Evolutionary conservation across 2,329 filamentous ascomycete genomes (phyloP).

Genomic region (Cryphonectria naterciae): DNA sequence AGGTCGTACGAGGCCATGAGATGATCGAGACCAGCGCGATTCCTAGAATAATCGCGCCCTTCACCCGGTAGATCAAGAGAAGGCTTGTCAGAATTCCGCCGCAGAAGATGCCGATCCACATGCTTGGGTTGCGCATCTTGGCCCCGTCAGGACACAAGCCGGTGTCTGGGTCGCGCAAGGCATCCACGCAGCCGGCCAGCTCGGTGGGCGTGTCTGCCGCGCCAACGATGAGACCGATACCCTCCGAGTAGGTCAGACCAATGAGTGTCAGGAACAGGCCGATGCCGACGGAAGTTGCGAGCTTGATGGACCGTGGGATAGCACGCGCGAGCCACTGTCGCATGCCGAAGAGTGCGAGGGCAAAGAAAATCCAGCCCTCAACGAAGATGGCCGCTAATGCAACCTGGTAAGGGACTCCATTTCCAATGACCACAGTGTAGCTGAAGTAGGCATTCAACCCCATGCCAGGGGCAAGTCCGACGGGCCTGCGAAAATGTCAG

Average conservation of each 20-base stretch:
- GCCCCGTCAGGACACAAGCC: slow-evolving; percentile 65
- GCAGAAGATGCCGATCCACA: slow-evolving; percentile 90
- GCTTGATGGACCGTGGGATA: slow-evolving; percentile 83
- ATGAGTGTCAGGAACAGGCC: slow-evolving; percentile 80
- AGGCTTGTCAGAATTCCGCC: slow-evolving; percentile 80
- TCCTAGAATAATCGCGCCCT: slow-evolving; percentile 82
- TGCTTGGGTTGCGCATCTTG: slow-evolving; percentile 81
- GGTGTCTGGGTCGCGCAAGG: slow-evolving; percentile 42
- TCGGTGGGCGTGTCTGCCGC: slow-evolving; percentile 70
- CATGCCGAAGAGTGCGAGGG: slow-evolving; percentile 76
- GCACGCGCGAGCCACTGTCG: slow-evolving; percentile 86
- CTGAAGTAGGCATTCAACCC: slow-evolving; percentile 88
- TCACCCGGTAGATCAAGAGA: slow-evolving; percentile 83
- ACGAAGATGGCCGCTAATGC: slow-evolving; percentile 87
- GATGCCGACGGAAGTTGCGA: slow-evolving; percentile 84
- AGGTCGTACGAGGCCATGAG: slow-evolving; percentile 79
- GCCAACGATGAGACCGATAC: slow-evolving; percentile 78
- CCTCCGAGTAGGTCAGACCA: slow-evolving; percentile 77
- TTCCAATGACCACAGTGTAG: slow-evolving; percentile 53
- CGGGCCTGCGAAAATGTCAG: slow-evolving; percentile 48
- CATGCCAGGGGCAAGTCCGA: slow-evolving; percentile 75
- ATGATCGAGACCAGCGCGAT: slow-evolving; percentile 85
- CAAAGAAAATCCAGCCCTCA: slow-evolving; percentile 85
- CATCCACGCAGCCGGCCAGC: slow-evolving; percentile 69
- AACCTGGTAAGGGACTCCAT: slow-evolving; percentile 66